These are phyloP conservation scores for Rosa persica DNA, from an alignment of 306 rosid species.

Conservation along the genomic window DNA sequence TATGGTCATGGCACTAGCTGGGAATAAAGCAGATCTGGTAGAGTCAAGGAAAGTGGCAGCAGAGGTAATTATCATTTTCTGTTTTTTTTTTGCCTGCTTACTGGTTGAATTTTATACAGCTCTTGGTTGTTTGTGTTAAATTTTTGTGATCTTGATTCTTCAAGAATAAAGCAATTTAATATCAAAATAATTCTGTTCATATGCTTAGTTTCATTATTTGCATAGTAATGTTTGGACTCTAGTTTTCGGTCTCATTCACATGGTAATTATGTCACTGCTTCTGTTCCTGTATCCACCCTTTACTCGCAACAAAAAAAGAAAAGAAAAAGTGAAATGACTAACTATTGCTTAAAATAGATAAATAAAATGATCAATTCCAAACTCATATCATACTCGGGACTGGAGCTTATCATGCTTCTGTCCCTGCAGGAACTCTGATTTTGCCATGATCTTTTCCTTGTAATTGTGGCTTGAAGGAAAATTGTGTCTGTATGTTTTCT, in stretches of 20 bases:
- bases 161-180: not conserved
- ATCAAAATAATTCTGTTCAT: not conserved
- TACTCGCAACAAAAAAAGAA: not conserved
- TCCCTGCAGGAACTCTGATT: not conserved
- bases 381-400: not conserved
- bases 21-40: conserved; percentile 56
- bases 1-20: conserved; percentile 71
- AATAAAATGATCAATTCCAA: not conserved
- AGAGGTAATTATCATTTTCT: conserved; percentile 40
- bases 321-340: not conserved
- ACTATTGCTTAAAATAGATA: not conserved
- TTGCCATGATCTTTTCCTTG: too few relatives aligned
- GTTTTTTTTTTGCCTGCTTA: not conserved
- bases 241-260: not conserved
- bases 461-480: too few relatives aligned
- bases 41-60: conserved; percentile 52
- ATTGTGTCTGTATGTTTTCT: too few relatives aligned
- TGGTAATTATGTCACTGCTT: not conserved
- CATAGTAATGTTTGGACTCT: not conserved
- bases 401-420: not conserved
- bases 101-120: not conserved
- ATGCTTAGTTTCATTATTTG: not conserved
- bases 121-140: not conserved
- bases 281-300: too few relatives aligned
- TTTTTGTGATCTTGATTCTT: not conserved